Percentiles rank a stretch among this genome's conserved stretches.
phyloP scores from a whole-genome alignment of 1,284 basidiomycete species.

The Mycosarcoma mackinlayi region DNA sequence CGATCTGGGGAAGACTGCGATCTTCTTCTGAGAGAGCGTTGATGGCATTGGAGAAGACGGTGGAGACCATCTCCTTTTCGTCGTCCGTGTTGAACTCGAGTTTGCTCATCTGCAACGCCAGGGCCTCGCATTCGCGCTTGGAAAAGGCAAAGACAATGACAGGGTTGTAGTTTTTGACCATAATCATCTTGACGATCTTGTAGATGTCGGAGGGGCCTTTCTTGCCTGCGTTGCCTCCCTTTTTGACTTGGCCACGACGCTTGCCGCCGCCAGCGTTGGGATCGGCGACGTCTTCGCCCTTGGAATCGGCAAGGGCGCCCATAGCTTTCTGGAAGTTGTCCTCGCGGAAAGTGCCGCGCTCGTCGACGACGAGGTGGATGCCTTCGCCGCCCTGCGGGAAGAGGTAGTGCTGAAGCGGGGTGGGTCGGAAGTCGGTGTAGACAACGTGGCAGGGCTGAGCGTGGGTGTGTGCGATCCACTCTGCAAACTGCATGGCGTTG shows the following conservation, averaged over 20 bases:
- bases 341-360: conserved; percentile 94
- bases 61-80: conserved; percentile 87
- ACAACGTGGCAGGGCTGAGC: conserved; percentile 99
- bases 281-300: conserved; percentile 94
- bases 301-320: conserved; percentile 82
- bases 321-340: conserved; percentile 98
- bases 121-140: conserved; percentile 95
- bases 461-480: conserved; percentile 98
- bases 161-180: conserved; percentile 96
- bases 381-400: conserved; percentile 97
- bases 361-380: conserved; percentile 97
- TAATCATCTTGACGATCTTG: conserved; percentile 99
- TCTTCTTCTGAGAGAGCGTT: conserved; percentile 89
- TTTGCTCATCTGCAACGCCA: conserved; percentile 91
- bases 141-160: conserved; percentile 99
- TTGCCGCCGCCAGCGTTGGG: conserved; percentile 74
- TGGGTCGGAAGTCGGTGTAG: conserved; percentile 98
- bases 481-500: conserved; percentile 99
- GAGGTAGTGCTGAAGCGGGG: conserved; percentile 96
- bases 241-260: conserved; percentile 79
- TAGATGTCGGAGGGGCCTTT: conserved; percentile 98
- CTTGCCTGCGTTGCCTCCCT: conserved; percentile 91
- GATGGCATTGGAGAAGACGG: conserved; percentile 95
- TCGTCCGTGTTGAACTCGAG: conserved; percentile 95
- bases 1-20: conserved; percentile 90